These are phyloP conservation scores for Botrytis medusae DNA, from an alignment of 2,329 filamentous ascomycete genomes.

Conservation along the genomic window DNA sequence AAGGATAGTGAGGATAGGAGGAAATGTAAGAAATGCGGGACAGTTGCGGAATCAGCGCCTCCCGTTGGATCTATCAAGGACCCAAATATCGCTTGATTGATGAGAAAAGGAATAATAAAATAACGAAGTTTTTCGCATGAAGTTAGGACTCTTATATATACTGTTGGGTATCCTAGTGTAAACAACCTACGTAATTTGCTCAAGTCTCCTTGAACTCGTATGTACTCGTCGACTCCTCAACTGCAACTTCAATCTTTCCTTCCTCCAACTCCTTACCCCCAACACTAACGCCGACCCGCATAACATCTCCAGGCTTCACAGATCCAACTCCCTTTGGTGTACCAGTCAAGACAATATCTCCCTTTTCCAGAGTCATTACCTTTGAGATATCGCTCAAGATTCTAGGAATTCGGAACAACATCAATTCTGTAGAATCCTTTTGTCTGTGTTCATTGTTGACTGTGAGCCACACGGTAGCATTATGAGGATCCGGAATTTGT, in stretches of 20 bases:
- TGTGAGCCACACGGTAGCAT: constrained; percentile 79
- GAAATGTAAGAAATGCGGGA: constrained; percentile 75
- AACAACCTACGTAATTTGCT: constrained; percentile 3
- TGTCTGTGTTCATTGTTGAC: constrained; percentile 81
- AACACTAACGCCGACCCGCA: constrained; percentile 79
- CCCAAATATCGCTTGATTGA: constrained; percentile 50
- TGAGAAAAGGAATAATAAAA: neutral
- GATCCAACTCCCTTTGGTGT: constrained; percentile 94
- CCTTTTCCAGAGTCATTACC: constrained; percentile 90
- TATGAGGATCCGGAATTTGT: constrained; percentile 81
- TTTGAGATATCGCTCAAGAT: constrained; percentile 88
- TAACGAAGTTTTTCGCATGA: neutral
- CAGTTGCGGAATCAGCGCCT: constrained; percentile 70
- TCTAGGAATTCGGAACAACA: constrained; percentile 88
- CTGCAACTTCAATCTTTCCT: constrained; percentile 77
- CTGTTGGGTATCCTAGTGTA: constrained; percentile 12
- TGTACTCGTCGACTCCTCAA: constrained; percentile 74
- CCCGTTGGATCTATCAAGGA: constrained; percentile 58
- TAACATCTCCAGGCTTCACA: constrained; percentile 81
- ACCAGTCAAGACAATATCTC: constrained; percentile 93
- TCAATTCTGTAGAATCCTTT: constrained; percentile 84
- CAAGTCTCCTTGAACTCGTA: constrained; percentile 78
- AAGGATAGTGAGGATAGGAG: constrained; percentile 66
- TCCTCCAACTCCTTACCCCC: constrained; percentile 81
- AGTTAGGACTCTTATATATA: neutral